Base-by-base conservation (phyloP, 768 basidiomycete species). In the Lactifluus subvellereus region DNA sequence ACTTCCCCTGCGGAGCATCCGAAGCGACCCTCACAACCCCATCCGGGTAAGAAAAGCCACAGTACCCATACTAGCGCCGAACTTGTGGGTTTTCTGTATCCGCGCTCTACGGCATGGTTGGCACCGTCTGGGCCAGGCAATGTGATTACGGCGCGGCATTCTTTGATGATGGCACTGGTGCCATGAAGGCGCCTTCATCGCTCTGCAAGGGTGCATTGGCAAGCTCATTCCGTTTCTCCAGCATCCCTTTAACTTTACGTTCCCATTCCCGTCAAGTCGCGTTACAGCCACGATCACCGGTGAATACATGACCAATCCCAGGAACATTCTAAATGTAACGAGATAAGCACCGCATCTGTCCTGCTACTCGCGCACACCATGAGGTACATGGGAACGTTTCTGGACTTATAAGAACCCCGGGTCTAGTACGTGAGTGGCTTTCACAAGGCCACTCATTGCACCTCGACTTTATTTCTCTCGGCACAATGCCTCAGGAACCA, bases 131-230 rank as follows among this genome's bases (percentile, higher is more conserved):
- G 13, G 8, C 14, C 3, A 42, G 6, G 9, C 2, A 33, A 35
- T 3, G 30, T 20, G 35, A 18, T 48, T 54, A 20, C 45, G 45
- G 27, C 53, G 49, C 16, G 52, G 9, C 27, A 54, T 16, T 27
- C 18, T 9, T 16, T 53, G 40, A 48, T 30, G 27, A 55, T 6
- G 22, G 42, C 55, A 62, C 50, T 9, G 14, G 16, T 43, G 49
- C 33, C 55, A 37, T 51, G 38, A 62, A 50, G 32, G 20, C 6
- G 42, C 55, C 61, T 47, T 61, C 50, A 47, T 22, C 18, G 7
- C 11, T 58, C 43, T 50, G 43, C 51, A 45, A 62, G 56, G n/a
- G 61, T 27, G 40, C 27, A 10, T 9, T n/a, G n/a, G 45, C 27
- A 47, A 16, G 8, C 32, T 8, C 50, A 6, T 1, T 40, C 4